A percentile compares a stretch with the other conserved stretches of the same genome.
Conservation (phyloP, 2,329 filamentous ascomycete genomes). For the Cytospora piceae region DNA sequence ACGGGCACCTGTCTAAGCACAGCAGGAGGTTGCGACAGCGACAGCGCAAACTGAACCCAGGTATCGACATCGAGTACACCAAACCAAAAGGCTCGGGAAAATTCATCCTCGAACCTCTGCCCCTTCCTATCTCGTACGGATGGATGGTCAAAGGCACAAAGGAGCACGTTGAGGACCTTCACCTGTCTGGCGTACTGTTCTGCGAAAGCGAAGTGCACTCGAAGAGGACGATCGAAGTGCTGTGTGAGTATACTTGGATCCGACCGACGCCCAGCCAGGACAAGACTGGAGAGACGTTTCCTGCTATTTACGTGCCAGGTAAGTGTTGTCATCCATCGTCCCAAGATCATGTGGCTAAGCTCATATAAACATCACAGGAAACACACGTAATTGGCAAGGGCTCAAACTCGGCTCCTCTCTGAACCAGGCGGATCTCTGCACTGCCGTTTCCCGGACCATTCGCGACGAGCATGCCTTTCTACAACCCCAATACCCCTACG, state of each 20-base stretch:
- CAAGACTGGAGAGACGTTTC: not conserved
- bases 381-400: slow-evolving; percentile 17
- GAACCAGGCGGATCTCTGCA: not conserved
- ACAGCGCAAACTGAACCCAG: not conserved
- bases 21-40: not conserved
- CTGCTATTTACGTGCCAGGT: slow-evolving; percentile 27
- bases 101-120: not conserved
- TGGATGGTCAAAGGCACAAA: slow-evolving; percentile 24
- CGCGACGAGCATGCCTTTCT: slow-evolving; percentile 16
- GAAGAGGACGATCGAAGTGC: slow-evolving; percentile 6
- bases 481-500: slow-evolving; percentile 21
- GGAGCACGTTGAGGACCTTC: slow-evolving; percentile 15
- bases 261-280: slow-evolving; percentile 20
- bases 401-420: not conserved
- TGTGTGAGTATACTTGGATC: slow-evolving; percentile 29
- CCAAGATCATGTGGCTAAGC: no score
- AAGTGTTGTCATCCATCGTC: not conserved
- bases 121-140: slow-evolving; percentile 13
- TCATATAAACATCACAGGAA: not conserved
- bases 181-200: not conserved
- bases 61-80: not conserved
- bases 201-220: slow-evolving; percentile 3
- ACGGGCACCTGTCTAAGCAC: not conserved
- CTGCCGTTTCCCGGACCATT: not conserved
- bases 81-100: not conserved